A percentile compares a stretch with the other conserved stretches of the same genome.
phyloP scores from a whole-genome alignment of 2,329 filamentous ascomycete species.

The Westerdykella sp. region DNA sequence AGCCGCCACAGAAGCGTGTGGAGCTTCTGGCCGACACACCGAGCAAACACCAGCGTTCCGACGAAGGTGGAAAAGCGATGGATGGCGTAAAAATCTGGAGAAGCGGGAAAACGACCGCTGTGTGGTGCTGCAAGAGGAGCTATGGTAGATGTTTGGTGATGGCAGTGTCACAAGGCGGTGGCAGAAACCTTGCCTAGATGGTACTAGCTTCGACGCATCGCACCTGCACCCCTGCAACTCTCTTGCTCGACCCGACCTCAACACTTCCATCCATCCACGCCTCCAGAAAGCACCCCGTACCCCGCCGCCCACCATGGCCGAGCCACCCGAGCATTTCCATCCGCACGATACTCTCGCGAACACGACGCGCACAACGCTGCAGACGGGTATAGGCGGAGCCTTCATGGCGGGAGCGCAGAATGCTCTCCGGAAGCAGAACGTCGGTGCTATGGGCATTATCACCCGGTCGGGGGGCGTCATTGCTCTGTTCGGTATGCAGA shows the following conservation, averaged over 20 bases:
- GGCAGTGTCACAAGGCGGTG: conserved; percentile 1
- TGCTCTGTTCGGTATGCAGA: conserved; percentile 55
- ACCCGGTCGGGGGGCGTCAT: conserved; percentile 71
- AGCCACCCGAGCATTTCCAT: conserved; percentile 49
- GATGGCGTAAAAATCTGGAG: too few relatives aligned
- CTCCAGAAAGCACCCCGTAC: conserved; percentile 12
- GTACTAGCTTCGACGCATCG: neutral
- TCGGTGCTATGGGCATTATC: conserved; percentile 74
- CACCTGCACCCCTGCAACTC: neutral
- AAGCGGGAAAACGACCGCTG: too few relatives aligned
- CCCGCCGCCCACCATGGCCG: conserved; percentile 31
- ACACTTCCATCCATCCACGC: conserved; percentile 13
- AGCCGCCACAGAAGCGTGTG: conserved; percentile 6
- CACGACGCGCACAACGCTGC: conserved; percentile 57
- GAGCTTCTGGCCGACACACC: neutral
- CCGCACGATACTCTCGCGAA: conserved; percentile 68
- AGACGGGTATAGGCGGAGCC: conserved; percentile 63
- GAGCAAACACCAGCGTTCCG: neutral
- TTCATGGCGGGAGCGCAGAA: conserved; percentile 77
- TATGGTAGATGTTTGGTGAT: neutral
- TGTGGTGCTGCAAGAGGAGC: too few relatives aligned
- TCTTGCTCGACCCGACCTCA: conserved; percentile 6
- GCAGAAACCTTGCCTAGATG: conserved; percentile 2
- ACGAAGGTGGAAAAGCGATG: too few relatives aligned
- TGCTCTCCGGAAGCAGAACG: conserved; percentile 74